Base-by-base conservation (phyloP, 139 green algal genomes). In the Spirogloea muscicola region DNA sequence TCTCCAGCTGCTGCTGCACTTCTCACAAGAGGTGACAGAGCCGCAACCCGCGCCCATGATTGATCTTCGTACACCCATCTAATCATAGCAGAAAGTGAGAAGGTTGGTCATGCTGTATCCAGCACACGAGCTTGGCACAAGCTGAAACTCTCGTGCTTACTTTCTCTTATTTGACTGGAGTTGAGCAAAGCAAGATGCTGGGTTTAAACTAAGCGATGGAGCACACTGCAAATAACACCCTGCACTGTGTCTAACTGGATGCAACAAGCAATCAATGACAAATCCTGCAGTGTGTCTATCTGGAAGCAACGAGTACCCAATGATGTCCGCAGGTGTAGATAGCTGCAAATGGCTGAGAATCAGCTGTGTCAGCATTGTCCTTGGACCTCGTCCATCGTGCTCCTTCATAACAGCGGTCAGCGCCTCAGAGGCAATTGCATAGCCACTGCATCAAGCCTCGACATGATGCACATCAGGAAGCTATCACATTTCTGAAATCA, bases 311-410 rank as follows among this genome's bases (percentile, higher is more conserved):
- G 52, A 16, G 31, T 29, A 77, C 34, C 69, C 55, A 25, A 69
- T 76, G 36, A 77, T 36, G 27, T 76, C 68, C 2, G 44, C 40
- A 27, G 49, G 31, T 4, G 33, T 52, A 4, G 68, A 48, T 16
- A 76, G 68, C 3, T 36, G 37, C 40, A 74, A 16, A 1, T 67
- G 18, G 13, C 13, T 13, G 5, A 74, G 4, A 21, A 74, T 31
- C 1, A 34, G 61, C 2, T 10, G 34, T 18, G 33, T 57, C 39
- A 74, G 62, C 43, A 21, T 5, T 1, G 73, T 74, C 13, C 34
- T 18, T 9, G 43, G 41, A 1, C 59, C 73, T 29, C 73, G 60
- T 3, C 73, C 73, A 43, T 81, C 73, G 31, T 58, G 33, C 3
- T 49, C 57, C 2, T 62, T 46, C 61, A 52, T 49, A 10, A 65